Base-by-base conservation (phyloP, 1,139 yeast species). In the Kurtzmaniella quercitrusa region DNA sequence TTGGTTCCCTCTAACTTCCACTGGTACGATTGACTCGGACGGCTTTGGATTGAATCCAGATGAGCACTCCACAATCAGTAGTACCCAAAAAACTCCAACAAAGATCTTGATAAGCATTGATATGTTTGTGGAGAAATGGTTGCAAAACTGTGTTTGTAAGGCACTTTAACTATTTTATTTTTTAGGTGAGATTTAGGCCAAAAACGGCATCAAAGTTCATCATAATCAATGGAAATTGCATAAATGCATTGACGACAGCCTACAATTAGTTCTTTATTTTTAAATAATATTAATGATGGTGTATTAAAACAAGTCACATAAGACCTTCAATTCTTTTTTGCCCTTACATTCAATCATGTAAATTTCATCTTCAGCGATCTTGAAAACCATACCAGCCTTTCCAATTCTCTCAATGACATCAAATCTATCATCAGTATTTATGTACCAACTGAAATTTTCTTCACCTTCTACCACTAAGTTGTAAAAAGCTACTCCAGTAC, bases 281-380 rank as follows among this genome's bases (percentile, higher is more conserved):
- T n/a, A n/a, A n/a, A n/a, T n/a, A 26, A 5, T 9, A 26, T 26
- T 26, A 26, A 26, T 21, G 8, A 21, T 21, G 23, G 14, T 30
- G 17, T 14, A 30, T 47, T 51, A 63, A 45, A 68, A 65, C 11
- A 66, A 58, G 33, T 63, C 68, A 43, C 53, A 59, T 37, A 71
- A 61, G 36, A 60, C 55, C 46, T 59, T 63, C 46, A 71, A 65
- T 49, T 71, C 76, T 49, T 60, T 69, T 51, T 65, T 70, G 3
- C 78, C 78, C 53, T 63, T 68, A 51, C 76, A 71, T 50, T 72
- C 78, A 47, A 72, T 59, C 77, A 72, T 71, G 53, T 52, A 72
- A 38, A 67, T 60, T 23, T 61, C 59, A 22, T 54, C 52, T n/a
- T 58, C 57, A 12, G 58, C 48, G 3, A 57, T 65, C 47, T 63